phyloP scores from a whole-genome alignment of 2,329 filamentous ascomycete genomes.

The Colletotrichum orbiculare region DNA sequence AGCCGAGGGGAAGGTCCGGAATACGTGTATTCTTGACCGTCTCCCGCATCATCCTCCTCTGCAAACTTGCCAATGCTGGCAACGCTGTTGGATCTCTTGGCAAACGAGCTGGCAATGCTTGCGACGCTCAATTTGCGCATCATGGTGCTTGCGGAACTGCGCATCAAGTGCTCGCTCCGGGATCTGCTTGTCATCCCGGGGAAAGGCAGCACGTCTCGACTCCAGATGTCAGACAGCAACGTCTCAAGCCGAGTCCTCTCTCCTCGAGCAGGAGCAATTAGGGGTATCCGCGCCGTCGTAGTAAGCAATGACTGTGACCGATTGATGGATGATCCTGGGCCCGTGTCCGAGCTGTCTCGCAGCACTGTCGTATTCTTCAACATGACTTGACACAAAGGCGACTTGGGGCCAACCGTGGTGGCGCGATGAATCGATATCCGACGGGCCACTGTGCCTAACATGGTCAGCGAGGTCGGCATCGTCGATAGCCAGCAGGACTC shows the following conservation, averaged over 20 bases:
- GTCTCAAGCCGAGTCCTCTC: conserved; percentile 83
- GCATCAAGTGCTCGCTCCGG: conserved; percentile 77
- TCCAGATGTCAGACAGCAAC: conserved; percentile 84
- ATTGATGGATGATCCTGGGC: conserved; percentile 67
- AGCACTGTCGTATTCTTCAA: conserved; percentile 85
- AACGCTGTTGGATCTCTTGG: conserved; percentile 74
- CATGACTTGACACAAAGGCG: conserved; percentile 79
- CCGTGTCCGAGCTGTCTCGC: conserved; percentile 61
- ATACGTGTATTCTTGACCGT: conserved; percentile 17
- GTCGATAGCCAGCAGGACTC: conserved; percentile 26
- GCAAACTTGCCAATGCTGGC: conserved; percentile 47
- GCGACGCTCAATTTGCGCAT: conserved; percentile 90
- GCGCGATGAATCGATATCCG: conserved; percentile 83
- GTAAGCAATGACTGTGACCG: conserved; percentile 84
- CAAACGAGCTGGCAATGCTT: conserved; percentile 81
- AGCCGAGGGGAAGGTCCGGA: conserved; percentile 19
- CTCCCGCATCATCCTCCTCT: conserved; percentile 44
- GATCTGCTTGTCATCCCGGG: conserved; percentile 79
- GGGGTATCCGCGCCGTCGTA: conserved; percentile 71
- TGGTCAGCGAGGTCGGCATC: not conserved
- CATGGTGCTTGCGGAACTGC: conserved; percentile 83
- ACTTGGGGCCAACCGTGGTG: conserved; percentile 77
- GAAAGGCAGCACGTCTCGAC: conserved; percentile 81
- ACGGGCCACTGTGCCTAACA: conserved; percentile 69
- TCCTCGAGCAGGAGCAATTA: conserved; percentile 78